Evolutionary conservation across 345 rosid species (phyloP).

Genomic region (Noccaea caerulescens): DNA sequence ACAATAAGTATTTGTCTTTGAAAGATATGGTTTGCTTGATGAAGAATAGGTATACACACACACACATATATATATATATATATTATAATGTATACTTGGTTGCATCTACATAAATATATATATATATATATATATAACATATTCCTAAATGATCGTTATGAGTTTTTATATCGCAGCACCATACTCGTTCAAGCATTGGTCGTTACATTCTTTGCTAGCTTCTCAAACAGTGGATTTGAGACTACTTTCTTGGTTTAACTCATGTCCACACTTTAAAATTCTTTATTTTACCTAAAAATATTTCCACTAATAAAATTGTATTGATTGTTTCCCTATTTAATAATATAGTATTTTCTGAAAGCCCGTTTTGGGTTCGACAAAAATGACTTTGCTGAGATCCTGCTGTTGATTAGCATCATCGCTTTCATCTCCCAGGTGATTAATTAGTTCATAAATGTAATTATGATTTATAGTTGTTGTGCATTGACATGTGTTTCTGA

Average conservation of each 20-base stretch:
- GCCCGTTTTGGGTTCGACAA: slow-evolving; percentile 81
- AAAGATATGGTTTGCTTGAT: slow-evolving; percentile 56
- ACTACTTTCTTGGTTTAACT: slow-evolving; percentile 60
- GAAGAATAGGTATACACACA: slow-evolving; percentile 54
- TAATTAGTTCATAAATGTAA: neutral
- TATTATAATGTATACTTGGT: neutral
- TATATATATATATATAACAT: neutral
- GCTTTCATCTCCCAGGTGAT: slow-evolving; percentile 66
- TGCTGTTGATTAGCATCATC: slow-evolving; percentile 53
- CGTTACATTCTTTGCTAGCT: slow-evolving; percentile 69
- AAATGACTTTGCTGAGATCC: slow-evolving; percentile 70
- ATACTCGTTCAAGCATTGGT: slow-evolving; percentile 68
- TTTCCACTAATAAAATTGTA: neutral
- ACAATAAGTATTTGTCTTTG: slow-evolving; percentile 55
- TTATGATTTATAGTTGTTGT: neutral
- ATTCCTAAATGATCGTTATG: neutral
- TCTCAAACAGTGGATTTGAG: slow-evolving; percentile 61
- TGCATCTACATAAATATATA: neutral
- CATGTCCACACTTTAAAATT: neutral
- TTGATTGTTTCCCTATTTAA: neutral
- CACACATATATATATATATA: too few relatives aligned
- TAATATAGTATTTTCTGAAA: slow-evolving; percentile 74
- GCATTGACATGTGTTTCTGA: neutral
- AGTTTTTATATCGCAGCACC: slow-evolving; percentile 46
- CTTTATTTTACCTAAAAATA: neutral